Percentiles rank a stretch among this genome's conserved stretches.
Conservation (phyloP, 139 green algal species). For the Coelastrella sp. region DNA sequence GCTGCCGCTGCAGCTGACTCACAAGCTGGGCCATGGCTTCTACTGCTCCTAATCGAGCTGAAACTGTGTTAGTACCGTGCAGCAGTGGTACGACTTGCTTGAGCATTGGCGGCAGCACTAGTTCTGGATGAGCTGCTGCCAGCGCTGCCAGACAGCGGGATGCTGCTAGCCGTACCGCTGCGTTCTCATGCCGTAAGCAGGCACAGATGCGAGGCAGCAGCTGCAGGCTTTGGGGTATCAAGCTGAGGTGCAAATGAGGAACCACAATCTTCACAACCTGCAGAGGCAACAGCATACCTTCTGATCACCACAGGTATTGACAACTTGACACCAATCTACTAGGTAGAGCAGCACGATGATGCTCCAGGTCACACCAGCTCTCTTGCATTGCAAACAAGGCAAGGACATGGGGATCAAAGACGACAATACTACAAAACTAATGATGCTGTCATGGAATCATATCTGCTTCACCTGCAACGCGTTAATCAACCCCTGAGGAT, state of each 20-base stretch:
- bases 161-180: slow-evolving; percentile 63
- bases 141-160: slow-evolving; percentile 57
- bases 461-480: slow-evolving; percentile 65
- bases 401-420: no score
- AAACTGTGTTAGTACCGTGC: slow-evolving; percentile 19
- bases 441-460: no score
- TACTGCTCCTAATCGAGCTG: slow-evolving; percentile 58
- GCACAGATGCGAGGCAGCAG: slow-evolving; percentile 68
- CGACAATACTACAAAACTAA: no score
- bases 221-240: slow-evolving; percentile 59
- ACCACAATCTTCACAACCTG: slow-evolving; percentile 81
- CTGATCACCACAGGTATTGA: no score
- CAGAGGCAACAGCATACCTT: slow-evolving; percentile 50
- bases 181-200: slow-evolving; percentile 59
- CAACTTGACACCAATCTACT: no score
- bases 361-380: no score
- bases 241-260: slow-evolving; percentile 56
- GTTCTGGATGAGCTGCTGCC: slow-evolving; percentile 48
- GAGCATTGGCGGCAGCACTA: slow-evolving; percentile 69
- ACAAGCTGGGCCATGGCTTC: slow-evolving; percentile 47
- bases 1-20: slow-evolving; percentile 40
- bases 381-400: no score
- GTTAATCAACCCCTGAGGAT: slow-evolving; percentile 50
- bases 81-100: slow-evolving; percentile 66
- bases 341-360: no score